phyloP scores from a whole-genome alignment of 2,329 filamentous ascomycete species.

The Exophiala sp. region DNA sequence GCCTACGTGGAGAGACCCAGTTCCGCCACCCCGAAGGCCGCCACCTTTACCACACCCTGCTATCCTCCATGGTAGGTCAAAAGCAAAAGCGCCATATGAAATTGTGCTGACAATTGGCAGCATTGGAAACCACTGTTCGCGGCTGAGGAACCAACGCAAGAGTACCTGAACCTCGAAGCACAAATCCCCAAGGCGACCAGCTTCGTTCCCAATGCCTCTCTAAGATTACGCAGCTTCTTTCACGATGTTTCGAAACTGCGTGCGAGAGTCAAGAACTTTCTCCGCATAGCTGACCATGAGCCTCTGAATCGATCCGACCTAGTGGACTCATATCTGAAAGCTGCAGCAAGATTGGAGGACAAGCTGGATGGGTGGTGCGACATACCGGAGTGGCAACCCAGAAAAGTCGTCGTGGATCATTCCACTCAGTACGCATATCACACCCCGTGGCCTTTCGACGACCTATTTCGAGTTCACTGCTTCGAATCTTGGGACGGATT shows the following conservation, averaged over 20 bases:
- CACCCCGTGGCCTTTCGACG: conserved; percentile 10
- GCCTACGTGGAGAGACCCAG: conserved; percentile 16
- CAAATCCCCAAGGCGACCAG: conserved; percentile 13
- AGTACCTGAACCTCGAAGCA: conserved; percentile 17
- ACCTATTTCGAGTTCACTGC: conserved; percentile 10
- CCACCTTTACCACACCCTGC: conserved; percentile 13
- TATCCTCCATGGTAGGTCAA: conserved; percentile 18
- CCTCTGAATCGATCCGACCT: conserved; percentile 1
- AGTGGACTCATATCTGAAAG: conserved; percentile 12
- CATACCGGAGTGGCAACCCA: conserved; percentile 13
- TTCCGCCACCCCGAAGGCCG: conserved; percentile 14
- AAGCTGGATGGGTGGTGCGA: conserved; percentile 19
- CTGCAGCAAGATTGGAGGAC: conserved; percentile 13
- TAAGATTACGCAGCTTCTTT: conserved; percentile 15
- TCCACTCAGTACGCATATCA: neutral
- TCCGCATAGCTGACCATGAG: conserved; percentile 1
- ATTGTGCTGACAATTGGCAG: conserved; percentile 8
- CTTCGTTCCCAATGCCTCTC: conserved; percentile 6
- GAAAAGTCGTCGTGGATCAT: conserved; percentile 5
- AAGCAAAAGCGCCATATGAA: neutral
- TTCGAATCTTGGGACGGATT: conserved; percentile 16
- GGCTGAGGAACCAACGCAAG: conserved; percentile 17
- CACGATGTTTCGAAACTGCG: conserved; percentile 19
- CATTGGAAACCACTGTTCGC: conserved; percentile 21
- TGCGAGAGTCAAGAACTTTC: conserved; percentile 18